Base-by-base conservation (phyloP, 2,329 filamentous ascomycete genomes). In the Fusarium solani-melongenae region DNA sequence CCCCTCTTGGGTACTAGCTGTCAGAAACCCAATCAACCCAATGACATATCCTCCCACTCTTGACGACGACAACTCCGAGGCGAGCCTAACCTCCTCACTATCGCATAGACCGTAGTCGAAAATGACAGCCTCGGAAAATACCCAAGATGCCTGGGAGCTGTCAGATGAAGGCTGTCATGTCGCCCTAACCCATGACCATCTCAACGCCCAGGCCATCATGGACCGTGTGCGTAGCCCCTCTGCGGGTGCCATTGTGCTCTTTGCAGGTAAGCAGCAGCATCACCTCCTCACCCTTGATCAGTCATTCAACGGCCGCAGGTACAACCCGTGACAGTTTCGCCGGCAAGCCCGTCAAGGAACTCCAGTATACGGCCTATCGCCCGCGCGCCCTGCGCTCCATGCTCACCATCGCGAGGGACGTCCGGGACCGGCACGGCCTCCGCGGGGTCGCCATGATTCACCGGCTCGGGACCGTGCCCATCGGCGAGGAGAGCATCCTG, bases 401-500 rank as follows among this genome's bases (percentile, higher is more conserved):
- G 84, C 84, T 91, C 51, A 79, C 82, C 22, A 94, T 96, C 76
- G 90, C 90, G 44, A 83, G 85, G 7, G 81, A 85, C 5, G 83
- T 95, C 5, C 82, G 83, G 17, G 78, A 82, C 12, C 91, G 90
- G 74, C 91, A 97, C 80, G 83, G 82, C 1, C 88, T 98, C 20
- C 88, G 89, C 39, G 92, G 90, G 9, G 91, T 98, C 67, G 91
- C 92, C 58, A 93, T 98, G 81, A 87, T 93, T 15, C 96, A 98
- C 83, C 90, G 96, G 5, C 87, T 98, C 5, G 96, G 96, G 0
- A 88, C 90, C 22, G 96, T 98, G 17, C 94, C 94, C 4, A 92
- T 98, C 64, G 93, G 92, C n/a, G 94, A 98, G 83, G 95, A 98
- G 84, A 97, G 94, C 80, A 96, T 99, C 70, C 84, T 97, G 64